phyloP scores from a whole-genome alignment of 352 stramenopile genomes.

The Globisporangium alternatum region DNA sequence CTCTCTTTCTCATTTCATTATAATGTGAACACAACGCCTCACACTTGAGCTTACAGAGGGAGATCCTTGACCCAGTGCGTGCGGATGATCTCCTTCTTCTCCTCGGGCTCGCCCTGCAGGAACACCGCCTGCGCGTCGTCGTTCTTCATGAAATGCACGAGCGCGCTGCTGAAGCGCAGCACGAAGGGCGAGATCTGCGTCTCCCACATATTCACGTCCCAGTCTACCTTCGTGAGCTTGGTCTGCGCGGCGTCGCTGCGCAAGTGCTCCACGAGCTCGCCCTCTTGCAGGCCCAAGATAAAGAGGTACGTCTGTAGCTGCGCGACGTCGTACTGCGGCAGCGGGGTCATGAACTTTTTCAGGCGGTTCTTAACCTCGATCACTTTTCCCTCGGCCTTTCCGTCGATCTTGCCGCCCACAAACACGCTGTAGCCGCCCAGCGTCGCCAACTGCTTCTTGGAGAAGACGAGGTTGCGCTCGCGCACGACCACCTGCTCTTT shows the following conservation, averaged over 20 bases:
- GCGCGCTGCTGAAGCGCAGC: slow-evolving; percentile 59
- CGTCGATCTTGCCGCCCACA: slow-evolving; percentile 85
- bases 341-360: slow-evolving; percentile 58
- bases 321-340: slow-evolving; percentile 78
- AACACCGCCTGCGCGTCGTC: slow-evolving; percentile 47
- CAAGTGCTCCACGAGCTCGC: slow-evolving; percentile 81
- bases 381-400: slow-evolving; percentile 66
- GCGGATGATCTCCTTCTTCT: slow-evolving; percentile 73
- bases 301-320: slow-evolving; percentile 87
- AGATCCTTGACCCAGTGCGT: slow-evolving; percentile 53
- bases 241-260: slow-evolving; percentile 50
- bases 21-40: neutral
- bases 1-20: neutral
- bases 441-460: slow-evolving; percentile 59
- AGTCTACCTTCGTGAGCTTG: slow-evolving; percentile 65
- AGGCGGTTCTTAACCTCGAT: slow-evolving; percentile 87
- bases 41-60: neutral
- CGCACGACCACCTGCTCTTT: slow-evolving; percentile 52
- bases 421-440: slow-evolving; percentile 51
- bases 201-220: slow-evolving; percentile 71
- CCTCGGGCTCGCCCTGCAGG: slow-evolving; percentile 33
- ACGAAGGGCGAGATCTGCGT: slow-evolving; percentile 62
- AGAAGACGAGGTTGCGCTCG: slow-evolving; percentile 75
- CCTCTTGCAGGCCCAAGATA: slow-evolving; percentile 59
- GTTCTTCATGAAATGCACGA: slow-evolving; percentile 77